phyloP scores from a whole-genome alignment of 2,329 filamentous ascomycete genomes.

The Alternaria rosae region DNA sequence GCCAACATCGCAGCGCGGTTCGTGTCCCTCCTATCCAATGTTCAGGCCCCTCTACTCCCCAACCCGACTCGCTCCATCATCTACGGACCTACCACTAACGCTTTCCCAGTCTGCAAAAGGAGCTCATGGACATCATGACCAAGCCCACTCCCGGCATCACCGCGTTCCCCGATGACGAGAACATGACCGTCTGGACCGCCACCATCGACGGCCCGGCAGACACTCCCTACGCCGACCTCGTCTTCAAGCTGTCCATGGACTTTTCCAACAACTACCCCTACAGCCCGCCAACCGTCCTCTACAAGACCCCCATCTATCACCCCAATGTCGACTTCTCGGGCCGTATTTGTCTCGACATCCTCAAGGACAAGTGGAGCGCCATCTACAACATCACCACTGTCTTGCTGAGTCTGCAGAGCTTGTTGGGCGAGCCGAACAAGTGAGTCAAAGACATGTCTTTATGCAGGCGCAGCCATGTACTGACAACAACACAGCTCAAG shows the following conservation, averaged over 20 bases:
- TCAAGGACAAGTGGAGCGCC: slow-evolving; percentile 99
- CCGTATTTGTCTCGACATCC: slow-evolving; percentile 94
- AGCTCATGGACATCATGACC: slow-evolving; percentile 98
- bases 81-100: slow-evolving; percentile 14
- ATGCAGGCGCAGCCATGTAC: neutral
- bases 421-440: slow-evolving; percentile 98
- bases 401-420: slow-evolving; percentile 88
- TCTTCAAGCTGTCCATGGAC: slow-evolving; percentile 88
- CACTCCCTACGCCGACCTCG: slow-evolving; percentile 87
- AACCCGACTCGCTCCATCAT: neutral
- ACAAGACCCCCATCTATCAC: slow-evolving; percentile 99
- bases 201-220: slow-evolving; percentile 91
- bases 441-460: slow-evolving; percentile 57
- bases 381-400: slow-evolving; percentile 97
- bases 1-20: slow-evolving; percentile 59
- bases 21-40: slow-evolving; percentile 1
- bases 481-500: slow-evolving; percentile 69
- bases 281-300: slow-evolving; percentile 86
- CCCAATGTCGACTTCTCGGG: slow-evolving; percentile 98
- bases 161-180: slow-evolving; percentile 91
- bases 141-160: slow-evolving; percentile 91
- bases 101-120: slow-evolving; percentile 80
- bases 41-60: slow-evolving; percentile 50
- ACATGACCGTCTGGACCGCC: slow-evolving; percentile 85
- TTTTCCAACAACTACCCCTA: slow-evolving; percentile 96